phyloP scores from a whole-genome alignment of 2,329 filamentous ascomycete genomes.

The Hymenoscyphus linearis region DNA sequence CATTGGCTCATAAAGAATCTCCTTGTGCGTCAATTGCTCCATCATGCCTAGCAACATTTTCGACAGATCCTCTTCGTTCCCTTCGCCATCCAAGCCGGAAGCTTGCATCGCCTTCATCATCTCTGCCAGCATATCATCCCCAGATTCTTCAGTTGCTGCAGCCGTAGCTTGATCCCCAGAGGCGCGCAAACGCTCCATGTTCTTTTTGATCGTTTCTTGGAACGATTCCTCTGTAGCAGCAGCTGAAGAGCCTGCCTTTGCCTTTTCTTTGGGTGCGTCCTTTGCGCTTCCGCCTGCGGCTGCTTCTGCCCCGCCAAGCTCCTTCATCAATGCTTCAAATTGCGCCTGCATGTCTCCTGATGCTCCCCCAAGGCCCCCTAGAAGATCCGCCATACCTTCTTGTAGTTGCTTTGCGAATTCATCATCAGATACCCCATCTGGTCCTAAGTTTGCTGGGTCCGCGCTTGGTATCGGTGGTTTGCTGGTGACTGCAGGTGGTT shows the following conservation, averaged over 20 bases:
- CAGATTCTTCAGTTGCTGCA: slow-evolving; percentile 60
- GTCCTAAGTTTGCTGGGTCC: slow-evolving; percentile 3
- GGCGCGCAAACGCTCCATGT: slow-evolving; percentile 93
- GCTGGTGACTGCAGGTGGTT: slow-evolving; percentile 31
- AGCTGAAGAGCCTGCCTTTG: slow-evolving; percentile 10
- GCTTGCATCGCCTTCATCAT: slow-evolving; percentile 84
- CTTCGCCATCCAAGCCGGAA: slow-evolving; percentile 49
- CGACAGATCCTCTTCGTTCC: slow-evolving; percentile 77
- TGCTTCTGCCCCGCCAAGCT: slow-evolving; percentile 53
- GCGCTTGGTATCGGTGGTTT: slow-evolving; percentile 15
- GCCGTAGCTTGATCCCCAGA: slow-evolving; percentile 83
- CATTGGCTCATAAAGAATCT: slow-evolving; percentile 98
- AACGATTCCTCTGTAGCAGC: slow-evolving; percentile 61
- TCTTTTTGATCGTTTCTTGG: slow-evolving; percentile 85
- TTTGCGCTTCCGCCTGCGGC: slow-evolving; percentile 27
- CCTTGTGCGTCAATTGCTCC: slow-evolving; percentile 97
- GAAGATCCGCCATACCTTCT: slow-evolving; percentile 78
- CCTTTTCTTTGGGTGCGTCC: slow-evolving; percentile 7
- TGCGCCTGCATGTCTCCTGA: slow-evolving; percentile 70
- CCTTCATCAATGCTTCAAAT: slow-evolving; percentile 72
- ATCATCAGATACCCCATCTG: slow-evolving; percentile 55
- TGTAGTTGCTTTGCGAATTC: slow-evolving; percentile 85
- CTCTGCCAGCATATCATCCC: slow-evolving; percentile 82
- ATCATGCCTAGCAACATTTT: slow-evolving; percentile 98
- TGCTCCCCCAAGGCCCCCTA: slow-evolving; percentile 60